Base-by-base conservation (phyloP, 179 eudicot species). In the Corrigiola litoralis region DNA sequence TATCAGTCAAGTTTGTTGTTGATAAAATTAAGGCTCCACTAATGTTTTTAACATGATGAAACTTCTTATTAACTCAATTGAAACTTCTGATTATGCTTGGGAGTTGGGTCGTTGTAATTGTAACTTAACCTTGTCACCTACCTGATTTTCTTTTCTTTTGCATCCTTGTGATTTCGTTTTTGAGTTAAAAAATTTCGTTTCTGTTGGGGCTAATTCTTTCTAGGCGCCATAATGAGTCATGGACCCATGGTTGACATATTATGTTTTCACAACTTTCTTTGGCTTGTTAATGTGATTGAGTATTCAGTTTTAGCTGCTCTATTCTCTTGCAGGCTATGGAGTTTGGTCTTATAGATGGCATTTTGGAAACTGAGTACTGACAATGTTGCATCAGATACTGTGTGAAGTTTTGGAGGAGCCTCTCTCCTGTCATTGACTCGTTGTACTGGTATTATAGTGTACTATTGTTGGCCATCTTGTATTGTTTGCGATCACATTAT, bases 301-400 rank as follows among this genome's bases (percentile, higher is more conserved):
- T 11, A 20, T 61, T 65, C 28, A 23, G 8, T 51, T 34, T 18
- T 25, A n/a, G 23, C 7, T 46, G 32, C n/a, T 71, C 27, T 4
- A 51, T 70, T 25, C 29, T 61, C 33, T 68, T 79, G 84, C 81
- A 88, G 97, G 95, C 92, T n/a, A 77, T 84, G 84, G 97, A 90
- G 49, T 86, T 90, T 52, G 97, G 97, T 52, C 88, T 90, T 24
- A 74, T 88, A 62, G 95, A 90, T 50, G 95, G 90, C 28, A 65
- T 86, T 29, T 60, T 88, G 71, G 95, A 84, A 80, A 90, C 95
- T 13, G 88, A 84, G 57, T 82, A 77, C 75, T 86, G 72, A 65
- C 12, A 8, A 57, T 28, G 40, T 36, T 38, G 45, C 20, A 36
- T 54, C 17, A 17, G 25, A 33, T 34, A 24, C 9, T 17, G 21